phyloP scores from a whole-genome alignment of 371 early-diverging fungal species.

The Apophysomyces sp. region DNA sequence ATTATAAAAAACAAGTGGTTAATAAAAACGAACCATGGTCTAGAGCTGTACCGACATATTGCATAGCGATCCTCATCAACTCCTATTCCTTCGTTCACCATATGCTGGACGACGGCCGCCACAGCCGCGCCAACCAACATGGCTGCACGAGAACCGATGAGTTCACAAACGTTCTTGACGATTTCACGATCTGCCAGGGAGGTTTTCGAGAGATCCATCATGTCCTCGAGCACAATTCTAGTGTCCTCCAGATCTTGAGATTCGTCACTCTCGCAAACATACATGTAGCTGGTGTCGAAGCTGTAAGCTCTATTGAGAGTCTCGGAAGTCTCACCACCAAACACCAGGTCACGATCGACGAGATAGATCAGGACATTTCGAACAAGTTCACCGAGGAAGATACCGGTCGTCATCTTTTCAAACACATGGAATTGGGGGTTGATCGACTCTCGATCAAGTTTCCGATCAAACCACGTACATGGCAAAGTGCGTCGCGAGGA shows the following conservation, averaged over 20 bases:
- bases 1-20: background rate
- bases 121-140: conserved; percentile 38
- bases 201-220: conserved; percentile 37
- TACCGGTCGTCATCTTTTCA: conserved; percentile 97
- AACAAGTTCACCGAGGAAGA: conserved; percentile 89
- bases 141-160: conserved; percentile 44
- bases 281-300: conserved; percentile 81
- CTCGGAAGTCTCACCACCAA: conserved; percentile 64
- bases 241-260: conserved; percentile 32
- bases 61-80: conserved; percentile 15
- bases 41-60: conserved; percentile 31
- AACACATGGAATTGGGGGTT: conserved; percentile 82
- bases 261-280: conserved; percentile 2
- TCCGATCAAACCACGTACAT: conserved; percentile 80
- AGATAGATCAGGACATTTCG: conserved; percentile 79
- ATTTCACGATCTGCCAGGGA: conserved; percentile 39
- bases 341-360: conserved; percentile 74
- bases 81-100: conserved; percentile 33
- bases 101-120: conserved; percentile 41
- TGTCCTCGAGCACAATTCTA: conserved; percentile 43
- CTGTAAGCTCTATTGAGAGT: conserved; percentile 62
- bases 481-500: conserved; percentile 75
- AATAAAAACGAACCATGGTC: too few species aligned
- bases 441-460: conserved; percentile 74
- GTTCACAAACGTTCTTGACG: conserved; percentile 42